A percentile compares a stretch with the other conserved stretches of the same genome.
phyloP scores from a whole-genome alignment of 352 stramenopile species.

The Phytophthora brassicae region DNA sequence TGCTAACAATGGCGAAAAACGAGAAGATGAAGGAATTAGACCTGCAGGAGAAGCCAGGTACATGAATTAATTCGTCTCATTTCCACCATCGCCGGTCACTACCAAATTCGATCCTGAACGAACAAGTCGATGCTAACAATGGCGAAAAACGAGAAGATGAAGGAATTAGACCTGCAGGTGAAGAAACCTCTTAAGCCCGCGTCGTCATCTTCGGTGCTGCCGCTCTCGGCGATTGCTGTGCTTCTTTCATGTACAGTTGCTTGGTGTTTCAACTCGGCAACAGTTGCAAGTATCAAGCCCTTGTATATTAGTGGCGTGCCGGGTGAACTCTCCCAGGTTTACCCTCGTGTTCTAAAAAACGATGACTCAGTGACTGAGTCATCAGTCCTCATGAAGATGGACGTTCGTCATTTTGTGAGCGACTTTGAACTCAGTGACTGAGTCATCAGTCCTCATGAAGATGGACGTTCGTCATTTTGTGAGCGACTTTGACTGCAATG shows the following conservation, averaged over 20 bases:
- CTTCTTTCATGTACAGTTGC: neutral
- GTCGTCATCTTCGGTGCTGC: neutral
- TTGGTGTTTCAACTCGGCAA: neutral
- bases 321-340: neutral
- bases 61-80: too few species aligned
- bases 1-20: neutral
- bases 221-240: neutral
- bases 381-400: slow-evolving; percentile 40
- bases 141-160: neutral
- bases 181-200: neutral
- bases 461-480: slow-evolving; percentile 44
- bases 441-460: slow-evolving; percentile 43
- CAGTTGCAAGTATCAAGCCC: neutral
- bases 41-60: too few species aligned
- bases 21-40: neutral
- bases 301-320: too few species aligned
- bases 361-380: slow-evolving; percentile 49
- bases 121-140: neutral
- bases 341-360: slow-evolving; percentile 35
- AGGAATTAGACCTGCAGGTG: neutral
- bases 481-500: slow-evolving; percentile 35
- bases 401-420: slow-evolving; percentile 39
- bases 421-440: slow-evolving; percentile 36
- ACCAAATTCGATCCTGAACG: neutral
- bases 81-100: too few species aligned